Base-by-base conservation (phyloP, 2,329 filamentous ascomycete species). In the Pseudogymnoascus sp. region DNA sequence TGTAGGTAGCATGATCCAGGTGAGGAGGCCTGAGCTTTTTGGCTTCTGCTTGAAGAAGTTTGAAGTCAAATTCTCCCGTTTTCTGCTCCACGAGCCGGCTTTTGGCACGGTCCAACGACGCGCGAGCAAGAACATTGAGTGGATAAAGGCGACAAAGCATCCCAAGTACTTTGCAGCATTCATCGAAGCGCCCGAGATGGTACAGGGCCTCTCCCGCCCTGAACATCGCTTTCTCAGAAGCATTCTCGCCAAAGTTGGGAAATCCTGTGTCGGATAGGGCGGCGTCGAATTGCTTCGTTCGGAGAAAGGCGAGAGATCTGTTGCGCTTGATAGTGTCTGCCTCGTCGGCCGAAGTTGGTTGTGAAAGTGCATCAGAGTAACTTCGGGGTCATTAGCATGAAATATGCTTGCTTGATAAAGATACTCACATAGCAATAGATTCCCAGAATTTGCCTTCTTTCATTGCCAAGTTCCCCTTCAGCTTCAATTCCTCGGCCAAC, bases 1-100 rank as follows among this genome's bases (percentile, higher is more conserved):
- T 72, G 65, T 76, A 84, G 1, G 77, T 82, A 0, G 79, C 80
- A 63, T 75, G 78, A 66, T 84, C 81, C 1, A 84, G 68, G 83
- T 0, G 82, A 82, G 80, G 78, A 2, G 77, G 75, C 0, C 67
- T 70, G 12, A 63, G 62, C 18, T 69, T 70, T 1, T 38, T 64
- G 1, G 76, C 74, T 23, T 79, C 72, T 46, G 70, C 66, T 64
- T 85, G 59, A 75, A 77, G 77, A 0, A 53, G 63, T 4, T n/a
- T 66, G 67, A 77, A 82, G 2, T 68, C 44, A 61, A 80, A 82
- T 0, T 64, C 64, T 0, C 80, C 80, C 0, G 63, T 73, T 14
- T 73, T 61, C 56, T 78, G 68, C 66, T 84, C 80, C 0, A 31
- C 16, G 0, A 79, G 59, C 18, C 78, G 70, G 1, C 64, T 60